A percentile compares a stretch with the other conserved stretches of the same genome.
phyloP scores from a whole-genome alignment of 192 early-diverging fungal species.

The Linnemannia hyalina region DNA sequence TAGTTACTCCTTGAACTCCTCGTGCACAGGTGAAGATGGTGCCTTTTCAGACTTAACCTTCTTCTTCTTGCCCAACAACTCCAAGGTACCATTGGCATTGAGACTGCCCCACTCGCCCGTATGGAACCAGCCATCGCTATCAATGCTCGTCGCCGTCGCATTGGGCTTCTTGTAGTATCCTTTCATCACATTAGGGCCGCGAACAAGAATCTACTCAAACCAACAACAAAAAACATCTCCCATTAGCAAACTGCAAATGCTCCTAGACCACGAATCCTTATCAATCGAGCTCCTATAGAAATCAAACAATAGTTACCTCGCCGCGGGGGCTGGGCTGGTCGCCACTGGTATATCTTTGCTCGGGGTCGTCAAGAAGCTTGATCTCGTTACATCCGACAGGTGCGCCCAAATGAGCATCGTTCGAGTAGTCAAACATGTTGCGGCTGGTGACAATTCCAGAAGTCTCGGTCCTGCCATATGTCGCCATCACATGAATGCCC shows the following conservation, averaged over 20 bases:
- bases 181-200: constrained; percentile 67
- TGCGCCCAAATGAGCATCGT: constrained; percentile 64
- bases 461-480: constrained; percentile 49
- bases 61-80: constrained; percentile 87
- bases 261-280: not conserved
- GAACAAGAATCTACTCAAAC: constrained; percentile 37
- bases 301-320: constrained; percentile 62
- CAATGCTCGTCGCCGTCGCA: constrained; percentile 60
- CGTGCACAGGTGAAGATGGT: not conserved
- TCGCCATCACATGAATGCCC: constrained; percentile 42
- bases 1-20: constrained; percentile 1
- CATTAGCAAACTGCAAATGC: not conserved
- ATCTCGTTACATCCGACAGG: constrained; percentile 74
- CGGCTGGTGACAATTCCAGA: constrained; percentile 41
- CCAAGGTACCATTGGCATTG: constrained; percentile 58
- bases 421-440: constrained; percentile 49
- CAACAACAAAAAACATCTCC: not conserved
- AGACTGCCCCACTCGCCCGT: constrained; percentile 62
- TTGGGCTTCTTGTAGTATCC: constrained; percentile 68
- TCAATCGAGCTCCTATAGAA: not conserved
- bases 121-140: constrained; percentile 71
- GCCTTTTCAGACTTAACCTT: constrained; percentile 61
- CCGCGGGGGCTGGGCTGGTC: constrained; percentile 76
- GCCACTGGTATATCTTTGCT: constrained; percentile 50
- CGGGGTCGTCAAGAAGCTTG: constrained; percentile 70